Conservation (phyloP, 441 rosid genomes). For the Bruguiera hainesii region DNA sequence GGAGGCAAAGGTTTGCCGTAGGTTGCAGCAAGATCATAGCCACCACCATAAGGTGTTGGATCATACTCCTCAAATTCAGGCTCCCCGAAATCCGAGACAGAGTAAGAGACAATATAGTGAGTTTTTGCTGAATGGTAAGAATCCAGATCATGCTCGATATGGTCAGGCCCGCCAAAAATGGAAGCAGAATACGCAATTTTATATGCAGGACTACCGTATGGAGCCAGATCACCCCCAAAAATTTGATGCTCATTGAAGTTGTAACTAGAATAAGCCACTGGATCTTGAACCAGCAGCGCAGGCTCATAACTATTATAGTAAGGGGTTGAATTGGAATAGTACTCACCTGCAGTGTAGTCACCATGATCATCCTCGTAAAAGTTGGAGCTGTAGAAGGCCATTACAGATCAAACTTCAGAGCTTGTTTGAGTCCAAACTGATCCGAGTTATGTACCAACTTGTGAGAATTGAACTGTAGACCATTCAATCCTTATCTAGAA, state of each 20-base stretch:
- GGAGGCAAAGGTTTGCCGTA: conserved; percentile 69
- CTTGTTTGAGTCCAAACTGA: too few relatives aligned
- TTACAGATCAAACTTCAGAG: conserved; percentile 11
- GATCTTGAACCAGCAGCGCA: conserved; percentile 14
- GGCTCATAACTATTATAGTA: conserved; percentile 18
- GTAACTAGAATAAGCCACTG: conserved; percentile 15
- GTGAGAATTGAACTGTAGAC: too few relatives aligned
- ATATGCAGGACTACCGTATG: conserved; percentile 2
- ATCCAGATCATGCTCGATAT: conserved; percentile 30
- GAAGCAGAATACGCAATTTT: conserved; percentile 41
- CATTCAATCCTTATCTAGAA: conserved; percentile 1
- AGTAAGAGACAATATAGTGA: conserved; percentile 36
- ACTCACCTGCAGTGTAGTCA: conserved; percentile 28
- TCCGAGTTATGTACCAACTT: too few relatives aligned
- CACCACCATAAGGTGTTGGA: conserved; percentile 74
- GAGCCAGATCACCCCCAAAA: conserved; percentile 18
- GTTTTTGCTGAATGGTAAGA: conserved; percentile 21
- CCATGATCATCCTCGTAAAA: conserved; percentile 18
- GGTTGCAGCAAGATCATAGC: conserved; percentile 47
- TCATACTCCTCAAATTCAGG: conserved; percentile 61
- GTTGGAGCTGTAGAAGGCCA: conserved; percentile 33
- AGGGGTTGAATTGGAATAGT: conserved; percentile 24
- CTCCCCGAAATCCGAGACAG: conserved; percentile 40
- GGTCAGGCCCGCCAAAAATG: conserved; percentile 37
- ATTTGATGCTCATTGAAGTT: background rate